These are phyloP conservation scores for Cornus controversa DNA, from an alignment of 148 eudicot species.

Conservation along the genomic window DNA sequence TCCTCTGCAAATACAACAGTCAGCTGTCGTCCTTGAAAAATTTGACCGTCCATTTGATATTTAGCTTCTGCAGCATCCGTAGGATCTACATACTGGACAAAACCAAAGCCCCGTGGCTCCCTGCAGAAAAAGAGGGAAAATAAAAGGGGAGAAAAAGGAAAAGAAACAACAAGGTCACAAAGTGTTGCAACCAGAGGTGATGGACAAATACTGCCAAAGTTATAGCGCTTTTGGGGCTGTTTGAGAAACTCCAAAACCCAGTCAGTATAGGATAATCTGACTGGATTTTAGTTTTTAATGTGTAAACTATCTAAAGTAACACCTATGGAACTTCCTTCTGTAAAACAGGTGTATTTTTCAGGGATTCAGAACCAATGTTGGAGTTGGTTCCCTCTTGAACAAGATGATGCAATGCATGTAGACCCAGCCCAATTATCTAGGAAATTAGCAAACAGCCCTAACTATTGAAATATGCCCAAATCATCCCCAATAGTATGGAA, in stretches of 20 bases:
- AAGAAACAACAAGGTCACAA: conserved; percentile 10
- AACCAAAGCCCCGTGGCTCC: conserved; percentile 97
- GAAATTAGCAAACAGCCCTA: conserved; percentile 28
- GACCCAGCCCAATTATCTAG: conserved; percentile 17
- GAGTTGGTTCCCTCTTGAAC: conserved; percentile 5
- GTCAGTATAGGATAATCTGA: not conserved
- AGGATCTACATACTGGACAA: conserved; percentile 90
- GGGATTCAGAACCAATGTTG: conserved; percentile 8
- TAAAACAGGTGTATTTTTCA: not conserved
- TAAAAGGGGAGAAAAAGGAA: conserved; percentile 14
- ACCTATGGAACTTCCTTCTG: conserved; percentile 3
- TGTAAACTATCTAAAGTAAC: not conserved
- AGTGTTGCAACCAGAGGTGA: conserved; percentile 2
- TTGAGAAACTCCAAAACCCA: conserved; percentile 1
- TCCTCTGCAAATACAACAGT: conserved; percentile 98
- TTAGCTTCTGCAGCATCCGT: conserved; percentile 95
- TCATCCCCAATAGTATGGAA: conserved; percentile 24
- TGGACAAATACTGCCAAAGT: conserved; percentile 1
- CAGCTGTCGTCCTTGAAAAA: conserved; percentile 74
- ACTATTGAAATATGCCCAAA: conserved; percentile 7
- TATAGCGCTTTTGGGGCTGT: conserved; percentile 13
- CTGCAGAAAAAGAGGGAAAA: conserved; percentile 33
- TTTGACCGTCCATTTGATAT: conserved; percentile 90
- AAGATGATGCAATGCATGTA: not conserved
- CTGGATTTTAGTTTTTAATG: not conserved